Conservation (phyloP, 2,329 filamentous ascomycete genomes). For the Fusarium albosuccineum region DNA sequence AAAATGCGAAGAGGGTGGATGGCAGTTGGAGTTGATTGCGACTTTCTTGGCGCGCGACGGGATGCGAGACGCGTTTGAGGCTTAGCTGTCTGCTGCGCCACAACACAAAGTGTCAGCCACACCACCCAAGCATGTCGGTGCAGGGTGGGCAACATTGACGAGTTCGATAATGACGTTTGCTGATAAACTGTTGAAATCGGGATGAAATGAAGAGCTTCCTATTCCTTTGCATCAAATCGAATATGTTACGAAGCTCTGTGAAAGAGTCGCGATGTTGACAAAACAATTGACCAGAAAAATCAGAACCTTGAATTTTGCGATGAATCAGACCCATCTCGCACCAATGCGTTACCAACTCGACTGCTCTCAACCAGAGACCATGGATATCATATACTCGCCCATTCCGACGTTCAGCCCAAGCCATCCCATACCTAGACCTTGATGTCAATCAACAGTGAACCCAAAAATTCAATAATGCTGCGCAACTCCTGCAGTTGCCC, state of each 20-base stretch:
- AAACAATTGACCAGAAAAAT: no score
- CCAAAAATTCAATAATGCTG: constrained; percentile 25
- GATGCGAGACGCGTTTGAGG: constrained; percentile 2
- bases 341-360: no score
- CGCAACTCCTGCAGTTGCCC: constrained; percentile 27
- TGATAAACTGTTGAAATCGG: no score
- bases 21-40: not conserved
- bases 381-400: not conserved
- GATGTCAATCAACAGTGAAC: constrained; percentile 21
- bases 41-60: not conserved
- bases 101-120: not conserved
- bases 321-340: no score
- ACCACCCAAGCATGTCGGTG: not conserved
- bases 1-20: not conserved
- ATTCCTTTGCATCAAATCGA: no score
- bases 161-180: no score
- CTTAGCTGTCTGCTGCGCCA: not conserved
- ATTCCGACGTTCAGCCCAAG: not conserved
- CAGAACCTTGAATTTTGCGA: no score
- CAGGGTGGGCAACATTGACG: not conserved
- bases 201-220: no score
- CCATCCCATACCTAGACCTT: not conserved
- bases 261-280: no score
- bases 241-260: no score
- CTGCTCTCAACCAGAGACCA: not conserved